Conservation (phyloP, 2,329 filamentous ascomycete species). For the Lasiodiplodia theobromae region DNA sequence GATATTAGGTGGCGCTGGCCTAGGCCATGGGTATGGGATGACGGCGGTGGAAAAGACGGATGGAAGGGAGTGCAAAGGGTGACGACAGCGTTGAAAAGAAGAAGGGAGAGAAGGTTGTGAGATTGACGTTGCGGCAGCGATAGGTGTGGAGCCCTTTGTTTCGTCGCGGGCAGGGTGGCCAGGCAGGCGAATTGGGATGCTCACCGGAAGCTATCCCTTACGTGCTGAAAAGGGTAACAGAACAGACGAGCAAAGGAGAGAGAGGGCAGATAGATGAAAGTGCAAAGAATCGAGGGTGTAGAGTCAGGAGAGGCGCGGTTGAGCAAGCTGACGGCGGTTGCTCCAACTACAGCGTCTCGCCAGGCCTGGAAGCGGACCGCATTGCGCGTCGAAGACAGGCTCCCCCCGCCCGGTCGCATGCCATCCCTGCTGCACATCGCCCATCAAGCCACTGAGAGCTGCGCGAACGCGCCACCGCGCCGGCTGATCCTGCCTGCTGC, state of each 20-base stretch:
- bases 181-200: constrained; percentile 19
- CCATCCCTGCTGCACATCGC: constrained; percentile 22
- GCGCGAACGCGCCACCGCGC: neutral
- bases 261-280: neutral
- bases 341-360: neutral
- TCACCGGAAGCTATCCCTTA: constrained; percentile 21
- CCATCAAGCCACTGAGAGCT: constrained; percentile 12
- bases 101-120: neutral
- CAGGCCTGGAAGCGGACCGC: constrained; percentile 14
- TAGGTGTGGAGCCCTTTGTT: constrained; percentile 21
- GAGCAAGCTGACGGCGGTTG: neutral
- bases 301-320: constrained; percentile 4
- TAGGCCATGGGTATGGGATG: constrained; percentile 11
- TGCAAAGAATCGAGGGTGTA: neutral
- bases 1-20: neutral
- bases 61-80: neutral
- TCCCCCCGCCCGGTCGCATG: neutral
- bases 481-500: constrained; percentile 13
- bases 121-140: constrained; percentile 11
- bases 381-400: constrained; percentile 20
- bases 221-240: constrained; percentile 6
- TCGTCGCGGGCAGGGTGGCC: constrained; percentile 14
- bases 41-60: neutral
- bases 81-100: neutral
- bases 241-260: neutral